Evolutionary conservation across 441 rosid species (phyloP).

Genomic region (Hura crepitans): DNA sequence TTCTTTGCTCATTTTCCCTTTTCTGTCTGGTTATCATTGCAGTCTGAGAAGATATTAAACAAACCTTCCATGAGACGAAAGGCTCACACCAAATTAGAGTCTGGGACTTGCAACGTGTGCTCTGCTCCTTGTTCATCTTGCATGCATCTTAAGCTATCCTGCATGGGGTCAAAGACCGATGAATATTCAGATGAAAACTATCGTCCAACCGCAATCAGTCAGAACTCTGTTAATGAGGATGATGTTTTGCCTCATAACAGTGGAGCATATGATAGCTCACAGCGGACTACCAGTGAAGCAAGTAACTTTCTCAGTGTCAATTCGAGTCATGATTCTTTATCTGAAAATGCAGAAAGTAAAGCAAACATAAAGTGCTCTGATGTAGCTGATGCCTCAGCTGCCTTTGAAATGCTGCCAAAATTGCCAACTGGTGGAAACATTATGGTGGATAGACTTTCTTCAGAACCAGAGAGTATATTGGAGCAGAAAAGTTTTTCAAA

Average conservation of each 20-base stretch:
- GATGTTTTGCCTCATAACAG: slow-evolving; percentile 31
- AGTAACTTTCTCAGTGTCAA: slow-evolving; percentile 49
- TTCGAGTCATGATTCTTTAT: slow-evolving; percentile 54
- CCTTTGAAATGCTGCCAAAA: slow-evolving; percentile 36
- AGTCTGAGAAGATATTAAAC: slow-evolving; percentile 42
- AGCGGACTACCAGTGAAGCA: slow-evolving; percentile 54
- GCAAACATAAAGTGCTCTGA: slow-evolving; percentile 41
- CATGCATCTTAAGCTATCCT: slow-evolving; percentile 56
- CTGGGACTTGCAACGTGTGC: slow-evolving; percentile 81
- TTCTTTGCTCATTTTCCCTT: neutral
- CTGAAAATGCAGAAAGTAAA: slow-evolving; percentile 60
- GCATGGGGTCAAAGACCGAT: slow-evolving; percentile 48
- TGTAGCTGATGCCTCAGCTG: slow-evolving; percentile 38
- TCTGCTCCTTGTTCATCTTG: slow-evolving; percentile 88
- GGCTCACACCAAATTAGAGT: slow-evolving; percentile 44
- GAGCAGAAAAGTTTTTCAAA: slow-evolving; percentile 29
- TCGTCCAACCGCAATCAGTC: slow-evolving; percentile 47
- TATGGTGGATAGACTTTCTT: slow-evolving; percentile 32
- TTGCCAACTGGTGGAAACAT: slow-evolving; percentile 28
- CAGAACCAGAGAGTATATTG: slow-evolving; percentile 27
- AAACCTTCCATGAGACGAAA: slow-evolving; percentile 49
- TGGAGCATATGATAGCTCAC: slow-evolving; percentile 35
- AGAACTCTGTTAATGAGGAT: slow-evolving; percentile 51
- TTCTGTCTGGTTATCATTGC: slow-evolving; percentile 30
- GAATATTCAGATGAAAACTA: slow-evolving; percentile 66